Conservation (phyloP, 2,329 filamentous ascomycete species). For the Xylariomycetidae sp. region DNA sequence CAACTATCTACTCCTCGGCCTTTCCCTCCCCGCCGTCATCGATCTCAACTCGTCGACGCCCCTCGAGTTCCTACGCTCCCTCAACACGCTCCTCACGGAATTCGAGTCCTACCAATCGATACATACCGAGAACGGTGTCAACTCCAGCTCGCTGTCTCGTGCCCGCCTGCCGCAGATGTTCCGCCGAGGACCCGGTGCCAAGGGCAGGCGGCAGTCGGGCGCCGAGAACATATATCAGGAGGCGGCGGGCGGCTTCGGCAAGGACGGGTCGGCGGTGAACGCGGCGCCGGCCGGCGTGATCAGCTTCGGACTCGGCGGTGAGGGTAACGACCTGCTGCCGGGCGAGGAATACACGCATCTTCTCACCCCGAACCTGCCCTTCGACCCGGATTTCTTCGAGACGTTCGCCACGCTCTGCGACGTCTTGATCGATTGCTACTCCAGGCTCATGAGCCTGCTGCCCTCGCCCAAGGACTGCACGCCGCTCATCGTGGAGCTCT, state of each 20-base stretch:
- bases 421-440: conserved; percentile 89
- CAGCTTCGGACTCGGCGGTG: conserved; percentile 46
- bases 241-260: conserved; percentile 12
- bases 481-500: conserved; percentile 71
- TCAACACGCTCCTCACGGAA: conserved; percentile 81
- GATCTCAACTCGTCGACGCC: conserved; percentile 79
- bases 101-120: conserved; percentile 92
- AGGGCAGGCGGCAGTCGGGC: conserved; percentile 53
- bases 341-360: conserved; percentile 87
- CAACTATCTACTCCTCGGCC: conserved; percentile 87
- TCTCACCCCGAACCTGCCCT: conserved; percentile 86
- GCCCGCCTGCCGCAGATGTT: conserved; percentile 83
- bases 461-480: conserved; percentile 70
- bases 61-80: conserved; percentile 78
- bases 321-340: conserved; percentile 64
- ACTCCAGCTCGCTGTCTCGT: conserved; percentile 65
- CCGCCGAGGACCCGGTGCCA: conserved; percentile 57
- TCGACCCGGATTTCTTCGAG: conserved; percentile 95
- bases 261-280: conserved; percentile 25
- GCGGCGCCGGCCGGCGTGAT: conserved; percentile 41
- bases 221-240: conserved; percentile 33
- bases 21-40: conserved; percentile 84
- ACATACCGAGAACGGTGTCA: conserved; percentile 71
- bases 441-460: conserved; percentile 69
- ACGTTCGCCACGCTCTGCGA: conserved; percentile 96